phyloP scores from a whole-genome alignment of 2,329 filamentous ascomycete genomes.

The Plenodomus biglobosus region DNA sequence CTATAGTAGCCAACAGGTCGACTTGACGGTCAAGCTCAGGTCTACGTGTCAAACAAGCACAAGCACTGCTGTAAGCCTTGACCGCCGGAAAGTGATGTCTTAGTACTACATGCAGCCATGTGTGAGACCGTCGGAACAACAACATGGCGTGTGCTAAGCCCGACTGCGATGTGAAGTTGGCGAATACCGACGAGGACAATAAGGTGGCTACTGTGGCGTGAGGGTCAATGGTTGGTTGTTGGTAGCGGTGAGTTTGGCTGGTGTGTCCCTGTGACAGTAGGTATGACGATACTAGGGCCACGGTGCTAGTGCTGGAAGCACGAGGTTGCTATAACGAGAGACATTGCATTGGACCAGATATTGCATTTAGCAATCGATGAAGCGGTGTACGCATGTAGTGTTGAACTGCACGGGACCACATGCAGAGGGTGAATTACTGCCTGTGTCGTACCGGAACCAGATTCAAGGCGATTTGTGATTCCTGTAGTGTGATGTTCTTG shows the following conservation, averaged over 20 bases:
- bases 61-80: background rate
- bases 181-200: background rate
- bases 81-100: constrained; percentile 6
- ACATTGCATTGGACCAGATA: too few relatives aligned
- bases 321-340: background rate
- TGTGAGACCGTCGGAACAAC: constrained; percentile 3
- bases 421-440: too few relatives aligned
- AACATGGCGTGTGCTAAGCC: constrained; percentile 7
- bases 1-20: too few relatives aligned
- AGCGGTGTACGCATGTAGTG: too few relatives aligned
- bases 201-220: background rate
- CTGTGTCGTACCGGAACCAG: too few relatives aligned
- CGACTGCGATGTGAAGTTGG: constrained; percentile 5
- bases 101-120: constrained; percentile 5
- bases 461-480: too few relatives aligned
- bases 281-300: constrained; percentile 9
- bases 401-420: too few relatives aligned
- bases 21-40: constrained; percentile 9
- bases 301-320: background rate
- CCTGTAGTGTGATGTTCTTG: too few relatives aligned
- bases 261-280: constrained; percentile 17
- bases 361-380: too few relatives aligned
- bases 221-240: constrained; percentile 3
- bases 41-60: constrained; percentile 8
- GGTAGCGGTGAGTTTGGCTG: constrained; percentile 13